Conservation (phyloP, 768 basidiomycete genomes). For the Collybia sp. region DNA sequence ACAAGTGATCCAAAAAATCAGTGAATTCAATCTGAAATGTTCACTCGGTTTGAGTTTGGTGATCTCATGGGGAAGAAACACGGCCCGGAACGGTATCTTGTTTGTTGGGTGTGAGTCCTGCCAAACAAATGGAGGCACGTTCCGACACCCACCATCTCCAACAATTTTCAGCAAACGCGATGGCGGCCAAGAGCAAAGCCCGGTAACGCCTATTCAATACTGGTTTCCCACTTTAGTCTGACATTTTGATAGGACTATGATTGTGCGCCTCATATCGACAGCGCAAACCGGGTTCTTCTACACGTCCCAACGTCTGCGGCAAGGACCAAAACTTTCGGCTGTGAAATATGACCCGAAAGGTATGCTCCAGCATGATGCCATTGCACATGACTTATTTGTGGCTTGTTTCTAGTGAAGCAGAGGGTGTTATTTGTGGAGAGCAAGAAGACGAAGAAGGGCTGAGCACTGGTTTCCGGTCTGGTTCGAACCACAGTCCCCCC, state of each 20-base stretch:
- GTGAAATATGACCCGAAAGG: slow-evolving; percentile 90
- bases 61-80: no score
- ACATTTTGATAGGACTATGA: slow-evolving; percentile 56
- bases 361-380: slow-evolving; percentile 27
- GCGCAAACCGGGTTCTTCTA: slow-evolving; percentile 93
- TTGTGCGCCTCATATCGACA: slow-evolving; percentile 86
- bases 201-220: slow-evolving; percentile 2
- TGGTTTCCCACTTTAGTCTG: background rate
- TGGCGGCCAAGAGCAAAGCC: slow-evolving; percentile 14
- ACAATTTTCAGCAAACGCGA: background rate
- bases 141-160: no score
- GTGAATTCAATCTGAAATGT: no score
- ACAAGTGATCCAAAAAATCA: no score
- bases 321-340: slow-evolving; percentile 77
- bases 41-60: no score
- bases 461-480: background rate
- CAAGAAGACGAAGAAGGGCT: slow-evolving; percentile 61
- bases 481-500: no score
- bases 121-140: no score
- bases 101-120: no score
- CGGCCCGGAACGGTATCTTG: no score
- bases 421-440: slow-evolving; percentile 79
- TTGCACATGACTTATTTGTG: background rate
- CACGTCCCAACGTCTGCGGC: slow-evolving; percentile 70
- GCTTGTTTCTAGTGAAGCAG: slow-evolving; percentile 54